Conservation (phyloP, 2,329 filamentous ascomycete genomes). For the Sporothrix sp. region DNA sequence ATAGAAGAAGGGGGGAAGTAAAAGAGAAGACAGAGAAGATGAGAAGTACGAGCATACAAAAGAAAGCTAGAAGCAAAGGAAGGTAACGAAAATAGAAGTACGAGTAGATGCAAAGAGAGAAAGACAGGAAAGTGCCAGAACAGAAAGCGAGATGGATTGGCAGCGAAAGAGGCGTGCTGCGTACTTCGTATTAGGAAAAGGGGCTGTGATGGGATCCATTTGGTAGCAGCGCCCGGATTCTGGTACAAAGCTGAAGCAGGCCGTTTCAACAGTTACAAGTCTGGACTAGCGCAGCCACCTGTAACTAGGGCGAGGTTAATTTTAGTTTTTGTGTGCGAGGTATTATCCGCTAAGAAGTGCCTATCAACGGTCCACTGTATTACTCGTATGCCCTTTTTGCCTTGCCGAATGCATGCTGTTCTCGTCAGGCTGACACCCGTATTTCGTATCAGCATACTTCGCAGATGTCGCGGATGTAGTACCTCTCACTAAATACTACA, state of each 20-base stretch:
- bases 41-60: not conserved
- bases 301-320: conserved; percentile 4
- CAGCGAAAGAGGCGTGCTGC: not conserved
- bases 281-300: not conserved
- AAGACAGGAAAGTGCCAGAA: not conserved
- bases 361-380: too few species aligned
- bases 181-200: conserved; percentile 3
- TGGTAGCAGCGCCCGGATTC: not conserved
- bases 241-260: conserved; percentile 2
- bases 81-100: too few species aligned
- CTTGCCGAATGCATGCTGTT: too few species aligned
- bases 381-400: too few species aligned
- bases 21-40: not conserved
- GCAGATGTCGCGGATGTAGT: too few species aligned
- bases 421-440: too few species aligned
- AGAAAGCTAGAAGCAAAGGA: not conserved
- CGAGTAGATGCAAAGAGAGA: not conserved
- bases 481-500: too few species aligned
- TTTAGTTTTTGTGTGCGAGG: not conserved
- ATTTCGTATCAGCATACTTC: too few species aligned
- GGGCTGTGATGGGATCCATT: conserved; percentile 3
- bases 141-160: not conserved
- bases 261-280: not conserved
- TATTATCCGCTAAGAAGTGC: too few species aligned
- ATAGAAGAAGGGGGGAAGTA: not conserved